Base-by-base conservation (phyloP, 768 basidiomycete species). In the Strobilomyces echinocephalus region DNA sequence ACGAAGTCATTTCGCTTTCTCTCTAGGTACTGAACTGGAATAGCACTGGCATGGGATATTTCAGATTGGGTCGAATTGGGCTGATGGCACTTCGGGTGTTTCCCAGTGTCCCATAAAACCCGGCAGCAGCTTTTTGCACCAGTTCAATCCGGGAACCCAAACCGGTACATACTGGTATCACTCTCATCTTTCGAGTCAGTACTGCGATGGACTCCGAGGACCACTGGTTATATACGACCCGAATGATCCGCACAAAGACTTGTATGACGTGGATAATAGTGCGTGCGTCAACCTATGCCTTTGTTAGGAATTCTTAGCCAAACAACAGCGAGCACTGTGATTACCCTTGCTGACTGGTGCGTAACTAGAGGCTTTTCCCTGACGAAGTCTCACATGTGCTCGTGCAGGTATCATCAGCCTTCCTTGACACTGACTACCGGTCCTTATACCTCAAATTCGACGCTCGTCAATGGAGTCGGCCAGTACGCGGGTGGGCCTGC, bases 241-340 rank as follows among this genome's bases (percentile, higher is more conserved):
- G 5, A 30, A 67, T 2, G 77, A 79, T 51, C 78, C 77, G 2
- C 57, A 67, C 18, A 52, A 50, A 8, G 18, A 52, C 15, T 46
- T 75, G 31, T 78, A 78, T 50, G 76, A 77, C 48, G 70, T 76
- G 6, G 77, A 78, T 50, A 69, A 46, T 73, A 1, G 78, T 60
- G 74, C 73, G 21, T 31, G 9, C 26, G 28, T n/a, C 12, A 18
- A 36, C 39, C 18, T 10, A 20, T 2, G 39, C 7, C 18, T 77
- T 18, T 73, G 73, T n/a, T 26, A 5, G 35, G 16, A 5, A 18
- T 43, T 39, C 47, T 48, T 10, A 41, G 24, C 20, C 10, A 70
- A 58, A 18, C 24, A 14, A 79, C 78, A 0, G 79, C 57, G 70
- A 58, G 18, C 14, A 79, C 78, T 0, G 62, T 80, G 3, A 76